Evolutionary conservation across 1,139 yeast species (phyloP).

Genomic region (Candida sp.): DNA sequence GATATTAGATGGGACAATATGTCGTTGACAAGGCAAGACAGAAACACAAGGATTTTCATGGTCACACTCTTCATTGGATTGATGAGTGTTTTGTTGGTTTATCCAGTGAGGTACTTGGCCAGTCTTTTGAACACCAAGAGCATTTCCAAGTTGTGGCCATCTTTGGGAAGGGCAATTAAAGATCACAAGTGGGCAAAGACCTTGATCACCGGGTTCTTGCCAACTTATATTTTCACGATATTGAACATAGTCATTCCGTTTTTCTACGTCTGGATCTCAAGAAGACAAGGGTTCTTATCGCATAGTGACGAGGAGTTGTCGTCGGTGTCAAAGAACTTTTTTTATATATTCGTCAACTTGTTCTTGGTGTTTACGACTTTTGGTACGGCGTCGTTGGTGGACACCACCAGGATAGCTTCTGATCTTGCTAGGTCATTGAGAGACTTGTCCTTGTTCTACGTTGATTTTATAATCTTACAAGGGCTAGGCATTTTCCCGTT

Average conservation of each 20-base stretch:
- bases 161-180: slow-evolving; percentile 64
- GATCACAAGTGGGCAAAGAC: slow-evolving; percentile 62
- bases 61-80: slow-evolving; percentile 69
- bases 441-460: slow-evolving; percentile 76
- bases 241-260: slow-evolving; percentile 78
- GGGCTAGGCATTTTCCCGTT: slow-evolving; percentile 89
- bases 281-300: slow-evolving; percentile 76
- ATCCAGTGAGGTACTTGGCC: slow-evolving; percentile 77
- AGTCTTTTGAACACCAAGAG: slow-evolving; percentile 71
- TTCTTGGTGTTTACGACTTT: slow-evolving; percentile 84
- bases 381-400: slow-evolving; percentile 76
- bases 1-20: slow-evolving; percentile 85
- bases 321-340: slow-evolving; percentile 79
- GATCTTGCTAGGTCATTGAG: slow-evolving; percentile 75
- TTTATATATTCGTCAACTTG: slow-evolving; percentile 83
- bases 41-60: slow-evolving; percentile 60
- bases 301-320: slow-evolving; percentile 84
- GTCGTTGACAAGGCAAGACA: slow-evolving; percentile 58
- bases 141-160: slow-evolving; percentile 74
- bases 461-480: slow-evolving; percentile 80
- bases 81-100: slow-evolving; percentile 67
- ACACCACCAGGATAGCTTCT: slow-evolving; percentile 75
- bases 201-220: slow-evolving; percentile 77
- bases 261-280: slow-evolving; percentile 71
- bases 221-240: slow-evolving; percentile 76